Base-by-base conservation (phyloP, 345 rosid genomes). In the Lepidium africanum region DNA sequence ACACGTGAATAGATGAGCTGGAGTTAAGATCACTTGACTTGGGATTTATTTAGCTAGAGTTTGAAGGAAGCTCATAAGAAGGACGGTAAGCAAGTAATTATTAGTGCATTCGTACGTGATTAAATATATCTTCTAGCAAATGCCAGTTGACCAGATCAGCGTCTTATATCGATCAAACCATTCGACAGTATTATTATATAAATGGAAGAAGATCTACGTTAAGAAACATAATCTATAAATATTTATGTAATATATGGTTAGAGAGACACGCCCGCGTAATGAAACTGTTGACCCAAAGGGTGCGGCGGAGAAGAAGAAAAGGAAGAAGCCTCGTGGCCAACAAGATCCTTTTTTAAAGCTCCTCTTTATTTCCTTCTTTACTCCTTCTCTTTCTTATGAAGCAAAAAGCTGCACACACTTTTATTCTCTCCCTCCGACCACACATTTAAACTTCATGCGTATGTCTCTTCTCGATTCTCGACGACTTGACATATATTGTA, bases 261-360 rank as follows among this genome's bases (percentile, higher is more conserved):
- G 10, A 59, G 1, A 38, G 10, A 59, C 2, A 38, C 36, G 58
- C 59, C 40, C 15, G 59, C 50, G 42, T 64, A 35, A 14, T 57
- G 48, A 59, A 72, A 73, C 52, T 66, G 68, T 74, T 74, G 73
- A 74, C 78, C 78, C 78, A 62, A 5, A 32, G 52, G 59, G 42
- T 50, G 67, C 77, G 77, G 77, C 71, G 76, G 53, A 57, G 39
- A 53, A 54, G 65, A 46, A 15, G 69, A 13, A 17, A 55, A 62
- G 21, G 70, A 2, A 19, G 49, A 65, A 17, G 7, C 7, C 33
- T 50, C 66, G 72, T 74, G 77, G 72, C 77, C 41, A 37, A 67
- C 77, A 67, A 59, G 77, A 67, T 74, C 77, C 77, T 67, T 67
- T 15, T 41, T 47, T 15, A n/a, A 41, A 16, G 53, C 43, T 32